Conservation (phyloP, 805 yeast genomes). For the Hanseniaspora vineae region DNA sequence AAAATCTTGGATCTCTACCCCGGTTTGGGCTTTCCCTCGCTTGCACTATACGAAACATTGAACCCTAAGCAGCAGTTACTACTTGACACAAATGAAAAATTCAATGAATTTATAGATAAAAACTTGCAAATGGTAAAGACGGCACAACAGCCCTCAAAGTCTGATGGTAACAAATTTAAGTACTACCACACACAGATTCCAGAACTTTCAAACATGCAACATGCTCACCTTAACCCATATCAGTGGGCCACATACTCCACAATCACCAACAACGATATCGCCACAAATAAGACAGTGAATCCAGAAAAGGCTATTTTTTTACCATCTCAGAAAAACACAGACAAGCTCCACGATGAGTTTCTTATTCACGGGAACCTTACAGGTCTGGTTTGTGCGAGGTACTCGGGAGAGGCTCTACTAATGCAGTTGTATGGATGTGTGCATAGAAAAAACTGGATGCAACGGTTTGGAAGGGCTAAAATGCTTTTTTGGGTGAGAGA, state of each 20-base stretch:
- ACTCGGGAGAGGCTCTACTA: constrained; percentile 49
- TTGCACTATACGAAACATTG: constrained; percentile 45
- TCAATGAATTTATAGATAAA: constrained; percentile 9
- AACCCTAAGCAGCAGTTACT: constrained; percentile 53
- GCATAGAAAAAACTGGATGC: constrained; percentile 61
- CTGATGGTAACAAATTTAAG: neutral
- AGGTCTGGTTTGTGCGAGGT: constrained; percentile 10
- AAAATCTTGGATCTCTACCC: constrained; percentile 50
- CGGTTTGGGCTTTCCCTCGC: constrained; percentile 47
- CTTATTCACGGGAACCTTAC: constrained; percentile 49
- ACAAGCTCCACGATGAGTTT: constrained; percentile 38
- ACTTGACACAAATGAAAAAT: constrained; percentile 37
- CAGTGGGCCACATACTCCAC: constrained; percentile 50
- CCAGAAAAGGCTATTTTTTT: constrained; percentile 17
- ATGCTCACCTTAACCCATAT: constrained; percentile 40
- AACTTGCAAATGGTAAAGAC: neutral
- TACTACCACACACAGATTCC: neutral
- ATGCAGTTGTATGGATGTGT: constrained; percentile 67
- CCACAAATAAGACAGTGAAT: constrained; percentile 28
- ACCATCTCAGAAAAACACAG: constrained; percentile 26
- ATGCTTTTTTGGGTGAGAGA: constrained; percentile 60
- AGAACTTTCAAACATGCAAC: constrained; percentile 17
- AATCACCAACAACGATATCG: constrained; percentile 15
- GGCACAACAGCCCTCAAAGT: neutral
- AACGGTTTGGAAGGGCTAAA: constrained; percentile 58